Percentiles rank a stretch among this genome's conserved stretches.
Evolutionary conservation across 164 flowering plant species (phyloP).

Genomic region (Stephania japonica): DNA sequence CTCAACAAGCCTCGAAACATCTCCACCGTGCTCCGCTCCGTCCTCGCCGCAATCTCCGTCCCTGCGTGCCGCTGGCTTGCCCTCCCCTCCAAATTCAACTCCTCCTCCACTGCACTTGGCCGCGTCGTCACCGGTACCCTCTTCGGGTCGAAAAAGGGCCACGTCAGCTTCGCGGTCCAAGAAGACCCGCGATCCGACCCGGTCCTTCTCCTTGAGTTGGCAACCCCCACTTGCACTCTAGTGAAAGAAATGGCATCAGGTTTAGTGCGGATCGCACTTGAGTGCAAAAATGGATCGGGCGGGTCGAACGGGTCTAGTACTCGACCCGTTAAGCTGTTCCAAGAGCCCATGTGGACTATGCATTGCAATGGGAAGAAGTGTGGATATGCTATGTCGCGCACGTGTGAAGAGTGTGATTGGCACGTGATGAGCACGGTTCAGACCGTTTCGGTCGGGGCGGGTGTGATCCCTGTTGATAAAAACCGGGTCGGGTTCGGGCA

Average conservation of each 20-base stretch:
- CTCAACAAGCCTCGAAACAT: neutral
- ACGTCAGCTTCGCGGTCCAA: conserved; percentile 15
- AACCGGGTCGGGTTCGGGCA: neutral
- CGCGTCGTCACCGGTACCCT: conserved; percentile 15
- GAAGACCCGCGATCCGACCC: conserved; percentile 16
- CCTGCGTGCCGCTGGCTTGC: neutral
- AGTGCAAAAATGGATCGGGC: conserved; percentile 5
- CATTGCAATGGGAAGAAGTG: conserved; percentile 21
- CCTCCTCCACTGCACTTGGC: neutral
- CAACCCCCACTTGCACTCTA: conserved; percentile 7
- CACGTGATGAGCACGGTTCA: conserved; percentile 56
- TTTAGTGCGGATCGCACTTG: conserved; percentile 13
- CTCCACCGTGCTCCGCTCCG: neutral
- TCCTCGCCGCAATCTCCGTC: neutral
- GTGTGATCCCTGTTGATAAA: conserved; percentile 58
- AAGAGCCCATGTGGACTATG: conserved; percentile 23
- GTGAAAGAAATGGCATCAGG: conserved; percentile 21
- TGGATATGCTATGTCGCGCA: conserved; percentile 20
- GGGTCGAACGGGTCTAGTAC: neutral
- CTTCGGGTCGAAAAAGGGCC: conserved; percentile 17
- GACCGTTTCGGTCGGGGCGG: conserved; percentile 80
- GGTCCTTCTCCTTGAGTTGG: conserved; percentile 11
- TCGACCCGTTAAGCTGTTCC: conserved; percentile 11
- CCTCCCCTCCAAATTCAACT: neutral
- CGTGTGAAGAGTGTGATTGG: conserved; percentile 19